phyloP scores from a whole-genome alignment of 1,139 yeast genomes.

The Yamadazyma atlantica region DNA sequence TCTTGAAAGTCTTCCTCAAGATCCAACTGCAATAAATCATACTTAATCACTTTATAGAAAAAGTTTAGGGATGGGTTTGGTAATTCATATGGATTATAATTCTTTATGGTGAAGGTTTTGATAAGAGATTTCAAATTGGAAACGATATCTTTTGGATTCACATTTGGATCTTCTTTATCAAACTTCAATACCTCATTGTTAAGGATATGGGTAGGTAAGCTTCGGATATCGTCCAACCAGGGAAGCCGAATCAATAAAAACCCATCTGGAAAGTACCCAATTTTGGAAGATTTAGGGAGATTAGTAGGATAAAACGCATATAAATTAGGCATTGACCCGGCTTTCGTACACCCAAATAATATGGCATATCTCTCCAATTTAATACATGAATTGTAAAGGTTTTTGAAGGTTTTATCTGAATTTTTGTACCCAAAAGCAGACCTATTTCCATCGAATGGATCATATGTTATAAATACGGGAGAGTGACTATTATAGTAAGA shows the following conservation, averaged over 20 bases:
- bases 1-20: conserved; percentile 11
- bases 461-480: conserved; percentile 59
- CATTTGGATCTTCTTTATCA: conserved; percentile 7
- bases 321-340: conserved; percentile 55
- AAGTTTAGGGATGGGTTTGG: conserved; percentile 69
- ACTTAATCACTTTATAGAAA: conserved; percentile 64
- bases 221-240: conserved; percentile 61
- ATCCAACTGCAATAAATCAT: conserved; percentile 59
- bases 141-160: conserved; percentile 15
- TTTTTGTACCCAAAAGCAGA: conserved; percentile 48
- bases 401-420: conserved; percentile 65
- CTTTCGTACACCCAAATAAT: conserved; percentile 67
- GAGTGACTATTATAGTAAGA: conserved; percentile 54
- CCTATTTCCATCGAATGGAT: conserved; percentile 30
- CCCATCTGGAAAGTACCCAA: conserved; percentile 54
- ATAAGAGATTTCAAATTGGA: conserved; percentile 17
- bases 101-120: conserved; percentile 17
- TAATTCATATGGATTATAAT: conserved; percentile 57
- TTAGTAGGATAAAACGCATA: conserved; percentile 62
- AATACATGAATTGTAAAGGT: conserved; percentile 62
- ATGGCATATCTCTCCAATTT: conserved; percentile 58
- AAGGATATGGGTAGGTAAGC: conserved; percentile 36
- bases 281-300: conserved; percentile 19
- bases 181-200: conserved; percentile 10
- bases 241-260: conserved; percentile 62